phyloP scores from a whole-genome alignment of 495 filamentous ascomycete species.

The Xylaria nigripes region DNA sequence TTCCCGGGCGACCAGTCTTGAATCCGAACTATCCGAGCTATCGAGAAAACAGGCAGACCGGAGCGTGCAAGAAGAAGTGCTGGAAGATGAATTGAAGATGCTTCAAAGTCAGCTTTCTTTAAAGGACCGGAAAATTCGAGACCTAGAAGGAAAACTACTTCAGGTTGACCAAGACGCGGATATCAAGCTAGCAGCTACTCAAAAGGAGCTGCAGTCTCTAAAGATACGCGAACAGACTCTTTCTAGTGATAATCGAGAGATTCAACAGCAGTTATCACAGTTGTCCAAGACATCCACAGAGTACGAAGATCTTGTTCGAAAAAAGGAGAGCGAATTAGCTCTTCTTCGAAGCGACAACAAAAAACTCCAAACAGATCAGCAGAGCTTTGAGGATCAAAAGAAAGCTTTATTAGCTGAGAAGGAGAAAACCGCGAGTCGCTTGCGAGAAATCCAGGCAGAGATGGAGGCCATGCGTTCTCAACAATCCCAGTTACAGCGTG shows the following conservation, averaged over 20 bases:
- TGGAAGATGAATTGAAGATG: conserved; percentile 80
- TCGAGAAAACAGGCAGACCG: conserved; percentile 59
- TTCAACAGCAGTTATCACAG: conserved; percentile 77
- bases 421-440: conserved; percentile 66
- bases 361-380: conserved; percentile 69
- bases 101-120: conserved; percentile 82
- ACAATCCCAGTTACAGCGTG: conserved; percentile 72
- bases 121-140: conserved; percentile 84
- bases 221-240: conserved; percentile 67
- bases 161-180: conserved; percentile 86
- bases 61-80: conserved; percentile 59
- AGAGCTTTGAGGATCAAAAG: conserved; percentile 67
- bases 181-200: conserved; percentile 69
- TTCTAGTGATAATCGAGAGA: conserved; percentile 69
- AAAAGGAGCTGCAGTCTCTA: conserved; percentile 70
- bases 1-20: conserved; percentile 56
- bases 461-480: conserved; percentile 79
- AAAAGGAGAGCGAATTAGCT: conserved; percentile 88
- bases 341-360: conserved; percentile 76
- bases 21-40: conserved; percentile 57
- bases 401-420: conserved; percentile 60
- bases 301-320: conserved; percentile 85
- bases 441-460: conserved; percentile 81
- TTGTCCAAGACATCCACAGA: conserved; percentile 85
- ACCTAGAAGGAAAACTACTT: conserved; percentile 75